Percentiles rank a stretch among this genome's conserved stretches.
Evolutionary conservation across 2,329 filamentous ascomycete genomes (phyloP).

Genomic region (Lecanicillium sp.): DNA sequence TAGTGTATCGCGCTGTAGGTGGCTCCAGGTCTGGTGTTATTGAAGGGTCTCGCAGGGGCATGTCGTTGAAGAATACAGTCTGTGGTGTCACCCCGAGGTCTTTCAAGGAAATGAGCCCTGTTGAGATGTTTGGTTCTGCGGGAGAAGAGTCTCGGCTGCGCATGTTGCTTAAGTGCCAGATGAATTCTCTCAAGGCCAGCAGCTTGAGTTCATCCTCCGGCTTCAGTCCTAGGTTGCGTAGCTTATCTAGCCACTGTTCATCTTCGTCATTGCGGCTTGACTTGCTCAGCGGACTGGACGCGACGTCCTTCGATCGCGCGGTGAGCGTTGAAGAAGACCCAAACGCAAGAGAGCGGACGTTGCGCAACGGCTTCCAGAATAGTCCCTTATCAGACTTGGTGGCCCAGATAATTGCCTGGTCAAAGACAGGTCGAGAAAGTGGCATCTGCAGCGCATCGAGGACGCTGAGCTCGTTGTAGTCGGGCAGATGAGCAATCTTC

Average conservation of each 20-base stretch:
- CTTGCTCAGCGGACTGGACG: conserved; percentile 53
- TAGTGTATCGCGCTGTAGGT: conserved; percentile 57
- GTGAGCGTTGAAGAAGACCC: conserved; percentile 50
- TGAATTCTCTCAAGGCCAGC: conserved; percentile 78
- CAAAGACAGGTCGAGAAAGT: conserved; percentile 71
- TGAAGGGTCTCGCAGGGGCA: conserved; percentile 43
- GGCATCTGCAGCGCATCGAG: conserved; percentile 81
- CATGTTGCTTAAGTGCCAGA: conserved; percentile 76
- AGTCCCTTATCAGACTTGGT: conserved; percentile 70
- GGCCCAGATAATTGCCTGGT: conserved; percentile 83
- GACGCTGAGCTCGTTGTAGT: conserved; percentile 65
- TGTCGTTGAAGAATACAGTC: conserved; percentile 88
- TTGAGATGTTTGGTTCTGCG: conserved; percentile 27
- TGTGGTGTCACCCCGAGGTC: conserved; percentile 74
- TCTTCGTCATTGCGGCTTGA: conserved; percentile 82
- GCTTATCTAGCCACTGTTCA: conserved; percentile 80
- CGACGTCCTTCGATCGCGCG: conserved; percentile 50
- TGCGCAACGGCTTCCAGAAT: conserved; percentile 78
- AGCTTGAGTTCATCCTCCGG: conserved; percentile 86
- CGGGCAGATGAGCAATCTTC: conserved; percentile 60
- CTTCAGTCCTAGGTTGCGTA: conserved; percentile 77
- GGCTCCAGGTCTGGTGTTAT: conserved; percentile 26
- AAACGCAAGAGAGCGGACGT: conserved; percentile 59
- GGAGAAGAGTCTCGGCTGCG: conserved; percentile 49
- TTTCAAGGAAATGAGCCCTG: conserved; percentile 60